Base-by-base conservation (phyloP, 345 rosid genomes). In the Eucalyptus caleyi region DNA sequence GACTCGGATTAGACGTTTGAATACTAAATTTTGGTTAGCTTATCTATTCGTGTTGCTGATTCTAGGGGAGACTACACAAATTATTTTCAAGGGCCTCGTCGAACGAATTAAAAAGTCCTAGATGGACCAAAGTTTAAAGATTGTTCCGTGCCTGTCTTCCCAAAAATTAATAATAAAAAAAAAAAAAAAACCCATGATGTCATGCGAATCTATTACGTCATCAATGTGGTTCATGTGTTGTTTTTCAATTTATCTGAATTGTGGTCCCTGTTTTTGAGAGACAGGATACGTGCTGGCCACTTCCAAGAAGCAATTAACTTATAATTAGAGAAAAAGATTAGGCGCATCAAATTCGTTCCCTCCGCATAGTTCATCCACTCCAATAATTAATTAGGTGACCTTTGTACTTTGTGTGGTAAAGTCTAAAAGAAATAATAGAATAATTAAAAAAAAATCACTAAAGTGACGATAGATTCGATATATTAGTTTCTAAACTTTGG, bases 101-200 rank as follows among this genome's bases (percentile, higher is more conserved):
- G 5, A 37, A 37, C 2, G 4, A 37, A 72, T 37, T 4, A 11
- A 72, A 77, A 77, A 19, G 3, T 72, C 8, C 8, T 37, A 72
- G 23, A 37, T 37, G 5, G 8, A 21, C 26, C 8, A 21, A 77
- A 37, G 2, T 77, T 77, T 6, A 37, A 11, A 7, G 13, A 11
- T 40, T 19, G 5, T 77, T 72, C 4, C 0, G 1, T 40, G 44
- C 40, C 7, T 4, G 1, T 32, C 80, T 69, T 69, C 13, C 14
- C 7, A 34, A 69, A n/a, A 67, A 65, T 65, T 15, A n/a, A n/a
- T n/a, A 67, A 62, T 6, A 15, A 65, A 4, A n/a, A 15, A 4
- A 12, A 4, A 1, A 3, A 3, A 30, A 4, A 15, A 27, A 4
- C 0, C 18, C 19, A 8, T 65, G 81, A 69, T 34, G 81, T 69